These are phyloP conservation scores for Canavalia gladiata DNA, from an alignment of 306 rosid genomes.

Conservation along the genomic window DNA sequence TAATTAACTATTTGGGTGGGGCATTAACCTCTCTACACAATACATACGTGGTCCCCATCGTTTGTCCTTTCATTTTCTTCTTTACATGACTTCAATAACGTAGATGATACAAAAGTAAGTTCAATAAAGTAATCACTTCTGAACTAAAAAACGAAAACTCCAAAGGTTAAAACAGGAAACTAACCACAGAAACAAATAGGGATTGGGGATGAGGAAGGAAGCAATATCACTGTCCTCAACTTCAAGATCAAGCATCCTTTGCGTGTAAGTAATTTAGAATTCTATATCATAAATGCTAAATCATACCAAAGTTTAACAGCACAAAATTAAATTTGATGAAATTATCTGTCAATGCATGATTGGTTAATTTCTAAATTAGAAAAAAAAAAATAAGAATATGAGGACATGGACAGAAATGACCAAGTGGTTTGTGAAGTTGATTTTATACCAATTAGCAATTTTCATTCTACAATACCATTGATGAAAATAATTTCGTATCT, in stretches of 20 bases:
- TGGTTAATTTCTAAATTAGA: no score
- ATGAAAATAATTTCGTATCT: neutral
- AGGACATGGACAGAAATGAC: no score
- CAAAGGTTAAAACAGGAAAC: neutral
- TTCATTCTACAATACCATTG: neutral
- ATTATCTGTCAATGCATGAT: no score
- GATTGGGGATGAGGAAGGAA: neutral
- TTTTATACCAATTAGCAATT: no score
- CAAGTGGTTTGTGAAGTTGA: no score
- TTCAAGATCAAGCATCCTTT: conserved; percentile 10
- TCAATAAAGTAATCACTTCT: conserved; percentile 8
- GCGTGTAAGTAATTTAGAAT: conserved; percentile 39
- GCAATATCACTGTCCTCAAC: conserved; percentile 10
- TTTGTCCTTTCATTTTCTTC: conserved; percentile 38
- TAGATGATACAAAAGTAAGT: conserved; percentile 31
- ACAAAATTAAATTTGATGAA: no score
- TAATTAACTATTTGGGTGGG: conserved; percentile 17
- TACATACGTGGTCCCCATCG: conserved; percentile 46
- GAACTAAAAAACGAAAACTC: conserved; percentile 3
- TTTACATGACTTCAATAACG: conserved; percentile 20
- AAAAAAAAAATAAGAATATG: no score
- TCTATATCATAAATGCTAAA: neutral
- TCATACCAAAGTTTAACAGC: no score
- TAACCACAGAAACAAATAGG: conserved; percentile 5
- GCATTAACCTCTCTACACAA: conserved; percentile 24